Base-by-base conservation (phyloP, 306 rosid genomes). In the Rosa rugosa region DNA sequence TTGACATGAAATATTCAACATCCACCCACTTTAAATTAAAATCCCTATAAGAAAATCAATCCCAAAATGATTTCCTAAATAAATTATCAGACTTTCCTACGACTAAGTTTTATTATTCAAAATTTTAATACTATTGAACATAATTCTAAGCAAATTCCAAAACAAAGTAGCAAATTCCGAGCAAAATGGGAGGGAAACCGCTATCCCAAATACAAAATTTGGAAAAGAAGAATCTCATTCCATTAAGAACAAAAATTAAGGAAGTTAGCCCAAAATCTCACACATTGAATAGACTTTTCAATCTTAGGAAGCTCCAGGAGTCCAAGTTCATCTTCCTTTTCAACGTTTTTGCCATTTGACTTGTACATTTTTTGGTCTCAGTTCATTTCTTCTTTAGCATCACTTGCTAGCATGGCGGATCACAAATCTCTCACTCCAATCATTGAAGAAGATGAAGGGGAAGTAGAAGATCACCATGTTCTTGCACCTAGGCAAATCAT, bases 401-500 rank as follows among this genome's bases (percentile, higher is more conserved):
- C 25, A 60, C 66, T 23, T 60, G 66, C 44, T 45, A 40, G 5
- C 4, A 89, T 91, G 97, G 91, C 62, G 69, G 88, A 86, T 65
- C 82, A 71, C 38, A 72, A 84, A 75, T 59, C 87, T 45, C 63
- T 69, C 36, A 73, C 80, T 20, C 76, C 83, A n/a, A 23, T 60
- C 10, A 59, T 23, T 9, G 11, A 59, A n/a, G 38, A 23, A 12
- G 66, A 60, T 23, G 42, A 63, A 63, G n/a, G 11, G 27, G 69
- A 63, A 31, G 20, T 13, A 27, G 69, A 11, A 4, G 41, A 34
- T 38, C 85, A 81, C 57, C 88, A 90, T 68, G 64, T 90, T 74
- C 72, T 88, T 51, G 88, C 97, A 17, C 86, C 88, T 75, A 86
- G 85, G 80, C 91, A 90, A 79, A 70, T 92, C 51, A 73, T 86